Base-by-base conservation (phyloP, 768 basidiomycete species). In the Leccinum subgranulosum region DNA sequence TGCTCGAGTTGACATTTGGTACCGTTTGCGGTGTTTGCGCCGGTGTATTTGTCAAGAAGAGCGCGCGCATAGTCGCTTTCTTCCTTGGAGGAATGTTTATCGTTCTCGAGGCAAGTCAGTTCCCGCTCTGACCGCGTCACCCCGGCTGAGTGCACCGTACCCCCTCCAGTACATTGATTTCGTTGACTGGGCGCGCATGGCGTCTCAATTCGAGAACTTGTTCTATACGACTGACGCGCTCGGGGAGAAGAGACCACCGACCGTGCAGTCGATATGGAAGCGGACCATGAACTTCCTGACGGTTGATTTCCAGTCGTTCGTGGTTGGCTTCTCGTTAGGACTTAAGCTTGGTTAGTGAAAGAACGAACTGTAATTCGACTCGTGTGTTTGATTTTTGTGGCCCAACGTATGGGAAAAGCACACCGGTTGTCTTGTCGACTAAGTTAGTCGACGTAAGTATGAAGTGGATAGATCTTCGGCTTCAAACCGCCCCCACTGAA, bases 21-120 rank as follows among this genome's bases (percentile, higher is more conserved):
- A 91, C 93, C 5, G 86, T 90, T 0, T 83, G 86, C 55, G 96
- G 96, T 0, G 69, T 98, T 43, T 97, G 93, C 66, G 85, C 92
- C 0, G 96, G 96, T 0, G 81, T 98, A 0, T 98, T 98, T 68
- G 78, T 96, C 64, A 98, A 97, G 75, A 98, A 96, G 72, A 95
- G 96, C n/a, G 84, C 87, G 8, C 91, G 87, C 70, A 78, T 83
- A 3, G 73, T 87, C 11, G 96, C 94, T 0, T 94, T 92, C 74
- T 69, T 89, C 45, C 74, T 97, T 19, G 96, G 96, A 3, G 94
- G 93, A 3, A 76, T 91, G 2, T 98, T 97, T 62, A 88, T 98
- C 21, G 73, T 98, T 47, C 81, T 98, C 9, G 94, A 96, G 83
- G 94, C 93, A 57, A 49, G 83, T 67, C 45, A 33, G 9, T 15